These are phyloP conservation scores for Collybia sordida DNA, from an alignment of 768 basidiomycete genomes.

Conservation along the genomic window DNA sequence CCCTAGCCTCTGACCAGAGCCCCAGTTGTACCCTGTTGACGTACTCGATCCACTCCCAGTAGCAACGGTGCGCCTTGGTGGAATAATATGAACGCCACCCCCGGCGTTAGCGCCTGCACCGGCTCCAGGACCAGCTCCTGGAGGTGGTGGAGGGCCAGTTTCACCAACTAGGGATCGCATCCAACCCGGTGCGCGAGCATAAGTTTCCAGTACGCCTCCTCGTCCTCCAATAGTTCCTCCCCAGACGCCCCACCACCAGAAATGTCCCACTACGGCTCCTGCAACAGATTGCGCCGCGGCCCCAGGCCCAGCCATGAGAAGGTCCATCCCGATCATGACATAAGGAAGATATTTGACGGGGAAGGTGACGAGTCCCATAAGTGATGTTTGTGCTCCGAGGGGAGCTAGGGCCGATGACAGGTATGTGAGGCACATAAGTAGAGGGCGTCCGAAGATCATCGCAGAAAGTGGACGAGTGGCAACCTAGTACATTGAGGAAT, in stretches of 20 bases:
- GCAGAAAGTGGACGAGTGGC: constrained; percentile 63
- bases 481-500: constrained; percentile 21
- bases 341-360: constrained; percentile 76
- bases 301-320: constrained; percentile 57
- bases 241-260: constrained; percentile 80
- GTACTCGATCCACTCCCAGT: constrained; percentile 8
- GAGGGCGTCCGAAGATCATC: constrained; percentile 58
- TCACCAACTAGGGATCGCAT: constrained; percentile 50
- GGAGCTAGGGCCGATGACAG: constrained; percentile 66
- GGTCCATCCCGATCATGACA: constrained; percentile 69
- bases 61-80: constrained; percentile 40
- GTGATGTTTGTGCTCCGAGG: constrained; percentile 62
- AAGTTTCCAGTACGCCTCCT: constrained; percentile 37
- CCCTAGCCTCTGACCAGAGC: constrained; percentile 20
- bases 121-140: constrained; percentile 25
- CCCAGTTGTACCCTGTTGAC: constrained; percentile 14
- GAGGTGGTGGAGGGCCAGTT: constrained; percentile 18
- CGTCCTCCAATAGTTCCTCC: constrained; percentile 41
- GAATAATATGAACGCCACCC: constrained; percentile 56
- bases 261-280: constrained; percentile 75
- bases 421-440: constrained; percentile 69
- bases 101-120: constrained; percentile 34
- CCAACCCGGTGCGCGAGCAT: constrained; percentile 61
- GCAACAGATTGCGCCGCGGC: constrained; percentile 59
- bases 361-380: constrained; percentile 78